Conservation (phyloP, 345 rosid genomes). For the Bruguiera sexangula region DNA sequence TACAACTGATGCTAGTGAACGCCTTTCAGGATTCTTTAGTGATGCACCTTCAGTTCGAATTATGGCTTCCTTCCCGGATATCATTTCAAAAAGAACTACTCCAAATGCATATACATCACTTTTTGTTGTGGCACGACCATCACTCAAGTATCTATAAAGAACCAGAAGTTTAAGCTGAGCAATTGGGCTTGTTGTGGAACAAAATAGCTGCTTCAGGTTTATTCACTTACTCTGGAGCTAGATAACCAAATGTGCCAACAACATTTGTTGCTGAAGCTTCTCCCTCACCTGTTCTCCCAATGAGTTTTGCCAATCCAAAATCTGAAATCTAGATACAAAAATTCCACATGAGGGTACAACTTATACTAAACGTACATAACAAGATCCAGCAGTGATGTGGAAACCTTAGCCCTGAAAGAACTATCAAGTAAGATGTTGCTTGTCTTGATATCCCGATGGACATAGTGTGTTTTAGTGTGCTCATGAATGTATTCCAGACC, state of each 20-base stretch:
- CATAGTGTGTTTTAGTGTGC: conserved; percentile 90
- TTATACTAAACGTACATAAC: background rate
- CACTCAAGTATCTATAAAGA: conserved; percentile 66
- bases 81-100: conserved; percentile 81
- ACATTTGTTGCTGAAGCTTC: conserved; percentile 84
- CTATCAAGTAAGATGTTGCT: conserved; percentile 86
- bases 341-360: background rate
- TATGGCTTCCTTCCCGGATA: conserved; percentile 86
- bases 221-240: conserved; percentile 88
- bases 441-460: conserved; percentile 93
- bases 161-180: conserved; percentile 9
- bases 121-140: conserved; percentile 80
- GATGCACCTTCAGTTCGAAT: conserved; percentile 58
- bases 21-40: conserved; percentile 69
- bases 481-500: conserved; percentile 97
- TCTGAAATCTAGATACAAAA: conserved; percentile 71
- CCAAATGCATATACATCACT: conserved; percentile 98
- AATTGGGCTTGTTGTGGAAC: conserved; percentile 1
- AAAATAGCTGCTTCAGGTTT: background rate
- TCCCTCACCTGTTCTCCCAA: conserved; percentile 69
- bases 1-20: conserved; percentile 78
- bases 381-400: conserved; percentile 10
- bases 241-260: conserved; percentile 94
- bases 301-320: conserved; percentile 91
- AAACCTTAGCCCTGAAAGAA: conserved; percentile 87